A percentile compares a stretch with the other conserved stretches of the same genome.
Evolutionary conservation across 2,329 filamentous ascomycete genomes (phyloP).

Genomic region (Aspergillus melleus): DNA sequence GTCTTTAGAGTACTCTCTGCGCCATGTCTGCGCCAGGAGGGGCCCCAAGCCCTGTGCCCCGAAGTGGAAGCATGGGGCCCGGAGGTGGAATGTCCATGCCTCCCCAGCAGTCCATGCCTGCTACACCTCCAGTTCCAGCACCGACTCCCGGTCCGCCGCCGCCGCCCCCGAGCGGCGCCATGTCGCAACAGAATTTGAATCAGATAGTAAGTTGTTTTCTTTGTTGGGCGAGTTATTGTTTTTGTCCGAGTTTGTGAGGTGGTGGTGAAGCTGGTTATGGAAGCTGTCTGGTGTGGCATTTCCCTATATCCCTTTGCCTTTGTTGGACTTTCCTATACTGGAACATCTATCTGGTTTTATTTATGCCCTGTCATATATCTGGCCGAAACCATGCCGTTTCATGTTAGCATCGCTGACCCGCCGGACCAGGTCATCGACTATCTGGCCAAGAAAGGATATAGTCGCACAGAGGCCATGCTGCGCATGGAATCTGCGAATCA

Average conservation of each 20-base stretch:
- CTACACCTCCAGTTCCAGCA: slow-evolving; percentile 48
- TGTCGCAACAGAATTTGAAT: slow-evolving; percentile 88
- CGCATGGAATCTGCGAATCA: slow-evolving; percentile 84
- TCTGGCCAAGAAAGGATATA: slow-evolving; percentile 91
- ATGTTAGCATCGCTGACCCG: neutral
- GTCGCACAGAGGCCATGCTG: slow-evolving; percentile 86
- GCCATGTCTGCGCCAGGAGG: slow-evolving; percentile 48
- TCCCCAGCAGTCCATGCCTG: slow-evolving; percentile 49
- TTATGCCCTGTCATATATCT: too few relatives aligned
- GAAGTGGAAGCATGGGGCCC: slow-evolving; percentile 51
- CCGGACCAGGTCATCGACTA: slow-evolving; percentile 78
- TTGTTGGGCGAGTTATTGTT: neutral
- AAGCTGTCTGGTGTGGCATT: neutral
- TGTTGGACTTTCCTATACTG: too few relatives aligned
- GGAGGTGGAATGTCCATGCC: slow-evolving; percentile 47
- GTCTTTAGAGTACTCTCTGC: neutral
- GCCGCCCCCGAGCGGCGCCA: slow-evolving; percentile 42
- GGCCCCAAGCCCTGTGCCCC: slow-evolving; percentile 50
- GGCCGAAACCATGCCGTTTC: too few relatives aligned
- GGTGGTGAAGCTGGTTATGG: neutral
- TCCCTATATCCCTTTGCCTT: too few relatives aligned
- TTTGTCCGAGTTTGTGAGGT: neutral
- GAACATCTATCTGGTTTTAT: too few relatives aligned
- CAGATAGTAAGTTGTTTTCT: slow-evolving; percentile 73
- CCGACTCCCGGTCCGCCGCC: slow-evolving; percentile 41